phyloP scores from a whole-genome alignment of 2,329 filamentous ascomycete species.

The Stachybotrys chartarum region DNA sequence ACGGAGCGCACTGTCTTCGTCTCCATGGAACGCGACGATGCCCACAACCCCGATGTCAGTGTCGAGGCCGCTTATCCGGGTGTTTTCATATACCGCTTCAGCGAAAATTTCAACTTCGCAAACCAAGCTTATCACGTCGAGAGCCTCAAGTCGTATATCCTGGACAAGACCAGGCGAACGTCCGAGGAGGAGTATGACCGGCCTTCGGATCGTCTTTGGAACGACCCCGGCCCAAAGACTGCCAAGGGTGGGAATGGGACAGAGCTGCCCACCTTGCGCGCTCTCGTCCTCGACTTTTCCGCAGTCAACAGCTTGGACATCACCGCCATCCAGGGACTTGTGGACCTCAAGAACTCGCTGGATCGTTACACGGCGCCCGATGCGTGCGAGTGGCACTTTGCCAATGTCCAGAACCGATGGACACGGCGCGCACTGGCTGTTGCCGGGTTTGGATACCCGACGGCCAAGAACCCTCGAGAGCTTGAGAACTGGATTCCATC shows the following conservation, averaged over 20 bases:
- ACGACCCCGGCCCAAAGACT: conserved; percentile 36
- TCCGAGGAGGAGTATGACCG: conserved; percentile 27
- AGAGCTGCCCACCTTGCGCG: conserved; percentile 38
- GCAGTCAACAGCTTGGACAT: conserved; percentile 51
- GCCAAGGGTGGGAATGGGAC: conserved; percentile 18
- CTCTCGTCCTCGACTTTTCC: conserved; percentile 51
- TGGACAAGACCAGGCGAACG: conserved; percentile 31
- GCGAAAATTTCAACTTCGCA: conserved; percentile 44
- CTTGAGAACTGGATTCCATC: conserved; percentile 23
- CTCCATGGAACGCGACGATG: conserved; percentile 31
- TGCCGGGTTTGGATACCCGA: conserved; percentile 47
- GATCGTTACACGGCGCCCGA: conserved; percentile 44
- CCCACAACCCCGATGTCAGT: conserved; percentile 35
- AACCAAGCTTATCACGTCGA: conserved; percentile 43
- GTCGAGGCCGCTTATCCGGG: conserved; percentile 38
- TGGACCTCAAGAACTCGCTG: conserved; percentile 47
- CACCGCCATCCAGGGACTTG: conserved; percentile 48
- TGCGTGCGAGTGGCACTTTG: conserved; percentile 46
- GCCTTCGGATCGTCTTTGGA: conserved; percentile 45
- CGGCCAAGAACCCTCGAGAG: conserved; percentile 15
- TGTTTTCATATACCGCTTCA: conserved; percentile 44
- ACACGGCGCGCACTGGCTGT: conserved; percentile 47
- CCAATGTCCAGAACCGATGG: conserved; percentile 48
- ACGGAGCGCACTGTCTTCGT: conserved; percentile 29
- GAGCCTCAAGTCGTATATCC: conserved; percentile 29